Evolutionary conservation across 495 filamentous ascomycete species (phyloP), one percentile per base, ranked within the genome.

Genomic region (Evernia prunastri): DNA sequence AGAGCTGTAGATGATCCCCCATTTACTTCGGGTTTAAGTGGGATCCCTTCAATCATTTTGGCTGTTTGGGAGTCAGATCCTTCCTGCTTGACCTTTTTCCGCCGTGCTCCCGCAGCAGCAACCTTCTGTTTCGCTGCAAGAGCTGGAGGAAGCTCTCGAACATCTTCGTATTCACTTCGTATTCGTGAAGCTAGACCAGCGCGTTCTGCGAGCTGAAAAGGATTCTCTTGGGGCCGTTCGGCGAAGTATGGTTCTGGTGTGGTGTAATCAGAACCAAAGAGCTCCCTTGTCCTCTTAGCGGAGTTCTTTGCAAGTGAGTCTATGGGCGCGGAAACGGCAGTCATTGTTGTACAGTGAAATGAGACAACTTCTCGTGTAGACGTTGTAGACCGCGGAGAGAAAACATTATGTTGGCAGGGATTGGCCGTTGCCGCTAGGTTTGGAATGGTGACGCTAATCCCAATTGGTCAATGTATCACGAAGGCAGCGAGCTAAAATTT

Each of bases 101-200:
- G 78, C 68, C 85, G 81, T 58, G 83, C 80, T 59, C 81, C 80
- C 27, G 82, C 80, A 13, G 82, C 74, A 17, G 82, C 78, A 15
- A 81, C 80, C 51, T 88, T 85, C 75, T 92, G 88, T 74, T 96
- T 96, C 61, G 88, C 87, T 60, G 90, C 93, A 18, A 98, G 83
- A 18, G 83, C 82, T 53, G 89, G 85, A n/a, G 94, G 94, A 37
- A 97, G 80, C 68, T 90, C 87, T 68, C 82, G 83, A 27, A 96
- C 88, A 68, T 89, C 78, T 67, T 86, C 81, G 71, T 98, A 98
- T 78, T 98, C 93, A 63, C 81, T 79, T 67, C 84, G 84, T 67
- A 89, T 84, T 65, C 86, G 77, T 58, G 83, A 80, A 11, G 84
- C 79, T 27, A 87, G 73, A 59, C 80, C 81, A 64, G 84, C 82